A percentile compares a stretch with the other conserved stretches of the same genome.
phyloP scores from a whole-genome alignment of 129 eudicot genomes.

The Heracleum sosnowskyi region DNA sequence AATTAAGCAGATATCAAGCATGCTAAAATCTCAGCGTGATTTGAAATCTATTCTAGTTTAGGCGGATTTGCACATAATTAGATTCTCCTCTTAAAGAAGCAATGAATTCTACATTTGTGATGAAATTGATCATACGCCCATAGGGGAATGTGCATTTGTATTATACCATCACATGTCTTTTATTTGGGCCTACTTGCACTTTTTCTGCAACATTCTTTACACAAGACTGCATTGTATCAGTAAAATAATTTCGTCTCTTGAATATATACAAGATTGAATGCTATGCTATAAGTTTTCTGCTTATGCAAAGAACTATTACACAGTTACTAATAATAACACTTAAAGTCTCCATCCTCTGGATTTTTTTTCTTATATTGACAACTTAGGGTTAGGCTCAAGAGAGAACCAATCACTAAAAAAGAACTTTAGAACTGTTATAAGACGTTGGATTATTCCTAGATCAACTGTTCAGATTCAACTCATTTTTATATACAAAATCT shows the following conservation, averaged over 20 bases:
- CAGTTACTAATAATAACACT: background rate
- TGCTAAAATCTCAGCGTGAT: background rate
- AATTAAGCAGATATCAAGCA: background rate
- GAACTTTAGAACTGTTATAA: too few relatives aligned
- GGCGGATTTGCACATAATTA: background rate
- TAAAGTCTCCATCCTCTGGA: background rate
- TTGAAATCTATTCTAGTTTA: background rate
- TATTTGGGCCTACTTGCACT: background rate
- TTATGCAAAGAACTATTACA: background rate
- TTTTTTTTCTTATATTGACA: background rate
- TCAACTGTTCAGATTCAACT: too few relatives aligned
- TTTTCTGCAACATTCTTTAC: background rate
- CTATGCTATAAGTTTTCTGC: background rate
- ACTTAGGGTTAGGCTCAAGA: too few relatives aligned
- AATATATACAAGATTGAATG: background rate
- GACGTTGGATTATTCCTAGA: too few relatives aligned
- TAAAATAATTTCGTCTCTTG: background rate
- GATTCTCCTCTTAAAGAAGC: background rate
- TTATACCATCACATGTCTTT: too few relatives aligned
- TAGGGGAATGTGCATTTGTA: background rate
- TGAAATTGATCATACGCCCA: background rate
- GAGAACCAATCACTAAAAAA: too few relatives aligned
- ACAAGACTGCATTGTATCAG: background rate
- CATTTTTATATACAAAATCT: too few relatives aligned
- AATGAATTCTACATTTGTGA: background rate